Evolutionary conservation across 257 asterid species (phyloP).

Genomic region (Solanum chiquidenum): DNA sequence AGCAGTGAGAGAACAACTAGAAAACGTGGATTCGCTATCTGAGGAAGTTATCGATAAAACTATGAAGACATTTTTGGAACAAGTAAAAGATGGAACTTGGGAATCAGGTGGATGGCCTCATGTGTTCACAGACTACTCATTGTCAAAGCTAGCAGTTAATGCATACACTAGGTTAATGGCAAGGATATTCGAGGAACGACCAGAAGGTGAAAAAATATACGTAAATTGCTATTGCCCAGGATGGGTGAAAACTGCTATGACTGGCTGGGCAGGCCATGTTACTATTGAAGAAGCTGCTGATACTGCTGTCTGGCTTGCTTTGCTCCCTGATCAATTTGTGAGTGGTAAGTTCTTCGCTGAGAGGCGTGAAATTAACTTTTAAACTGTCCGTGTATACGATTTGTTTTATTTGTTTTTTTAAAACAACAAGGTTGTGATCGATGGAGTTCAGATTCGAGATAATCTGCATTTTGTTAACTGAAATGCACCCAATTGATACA

Average conservation of each 20-base stretch:
- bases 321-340: constrained; percentile 45
- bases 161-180: constrained; percentile 61
- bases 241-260: constrained; percentile 95
- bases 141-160: constrained; percentile 74
- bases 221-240: constrained; percentile 86
- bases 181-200: constrained; percentile 25
- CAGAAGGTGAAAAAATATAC: constrained; percentile 56
- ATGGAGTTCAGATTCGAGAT: neutral
- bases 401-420: neutral
- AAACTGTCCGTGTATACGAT: neutral
- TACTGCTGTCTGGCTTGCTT: constrained; percentile 90
- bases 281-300: constrained; percentile 86
- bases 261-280: constrained; percentile 79
- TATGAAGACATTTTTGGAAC: constrained; percentile 39
- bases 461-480: neutral
- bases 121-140: constrained; percentile 70
- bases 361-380: constrained; percentile 87
- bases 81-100: constrained; percentile 75
- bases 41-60: constrained; percentile 65
- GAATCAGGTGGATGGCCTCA: constrained; percentile 80
- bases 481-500: neutral
- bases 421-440: neutral
- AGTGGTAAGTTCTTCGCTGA: constrained; percentile 79
- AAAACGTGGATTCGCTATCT: constrained; percentile 39
- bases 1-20: constrained; percentile 49